These are phyloP conservation scores for Eutrema salsugineum DNA, from an alignment of 441 rosid genomes.

Conservation along the genomic window DNA sequence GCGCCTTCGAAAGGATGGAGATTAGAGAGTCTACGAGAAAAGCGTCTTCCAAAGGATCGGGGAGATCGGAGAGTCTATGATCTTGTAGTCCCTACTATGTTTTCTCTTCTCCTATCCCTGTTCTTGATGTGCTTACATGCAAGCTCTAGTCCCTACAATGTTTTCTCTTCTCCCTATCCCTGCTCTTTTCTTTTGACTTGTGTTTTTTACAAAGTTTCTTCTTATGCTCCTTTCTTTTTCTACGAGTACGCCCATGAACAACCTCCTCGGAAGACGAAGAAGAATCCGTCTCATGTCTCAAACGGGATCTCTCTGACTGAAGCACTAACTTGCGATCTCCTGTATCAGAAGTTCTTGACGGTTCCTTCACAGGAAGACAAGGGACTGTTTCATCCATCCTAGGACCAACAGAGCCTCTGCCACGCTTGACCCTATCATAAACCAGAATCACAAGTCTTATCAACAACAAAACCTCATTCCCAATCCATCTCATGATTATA, in stretches of 20 bases:
- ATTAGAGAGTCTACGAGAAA: no score
- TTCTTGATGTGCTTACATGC: no score
- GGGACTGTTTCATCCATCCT: slow-evolving; percentile 91
- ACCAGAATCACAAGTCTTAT: slow-evolving; percentile 7
- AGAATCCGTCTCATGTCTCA: slow-evolving; percentile 10
- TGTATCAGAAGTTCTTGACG: slow-evolving; percentile 21
- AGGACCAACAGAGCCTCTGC: slow-evolving; percentile 88
- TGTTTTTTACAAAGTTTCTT: slow-evolving; percentile 46
- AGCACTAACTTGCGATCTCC: slow-evolving; percentile 30
- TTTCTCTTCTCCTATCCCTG: no score
- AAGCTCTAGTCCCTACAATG: slow-evolving; percentile 4
- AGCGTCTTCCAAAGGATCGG: no score
- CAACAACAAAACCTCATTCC: background rate
- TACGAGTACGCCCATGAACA: slow-evolving; percentile 16
- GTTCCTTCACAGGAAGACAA: slow-evolving; percentile 35
- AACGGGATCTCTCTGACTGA: slow-evolving; percentile 54
- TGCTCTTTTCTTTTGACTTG: slow-evolving; percentile 46
- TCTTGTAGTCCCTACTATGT: no score
- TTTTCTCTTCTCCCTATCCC: slow-evolving; percentile 38
- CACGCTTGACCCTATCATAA: slow-evolving; percentile 72
- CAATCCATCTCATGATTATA: background rate
- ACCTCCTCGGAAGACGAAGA: slow-evolving; percentile 43
- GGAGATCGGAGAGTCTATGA: no score
- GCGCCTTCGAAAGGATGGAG: no score
- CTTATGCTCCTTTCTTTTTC: slow-evolving; percentile 28